Evolutionary conservation across 805 yeast genomes (phyloP).

Genomic region (Yamadazyma laniorum): DNA sequence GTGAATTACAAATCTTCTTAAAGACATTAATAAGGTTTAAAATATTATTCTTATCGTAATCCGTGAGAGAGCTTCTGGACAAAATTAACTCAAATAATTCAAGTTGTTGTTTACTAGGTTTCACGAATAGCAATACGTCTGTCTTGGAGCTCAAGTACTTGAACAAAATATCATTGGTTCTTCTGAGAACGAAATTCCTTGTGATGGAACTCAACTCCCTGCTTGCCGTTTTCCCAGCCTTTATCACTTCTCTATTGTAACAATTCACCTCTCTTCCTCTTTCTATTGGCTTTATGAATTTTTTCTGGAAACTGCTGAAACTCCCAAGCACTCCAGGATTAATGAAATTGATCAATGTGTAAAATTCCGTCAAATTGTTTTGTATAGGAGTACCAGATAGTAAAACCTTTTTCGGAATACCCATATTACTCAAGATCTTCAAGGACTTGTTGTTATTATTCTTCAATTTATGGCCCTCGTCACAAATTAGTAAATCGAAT

Average conservation of each 20-base stretch:
- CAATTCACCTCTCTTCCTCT: conserved; percentile 65
- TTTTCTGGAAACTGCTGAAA: conserved; percentile 54
- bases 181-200: conserved; percentile 63
- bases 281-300: conserved; percentile 67
- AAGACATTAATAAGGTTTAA: conserved; percentile 69
- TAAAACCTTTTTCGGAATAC: conserved; percentile 57
- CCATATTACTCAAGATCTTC: conserved; percentile 54
- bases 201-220: conserved; percentile 65
- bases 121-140: conserved; percentile 74
- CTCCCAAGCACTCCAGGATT: conserved; percentile 81
- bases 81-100: conserved; percentile 51
- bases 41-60: conserved; percentile 35
- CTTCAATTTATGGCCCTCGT: conserved; percentile 92
- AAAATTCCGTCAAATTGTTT: conserved; percentile 84
- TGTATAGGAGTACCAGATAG: conserved; percentile 93
- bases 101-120: conserved; percentile 66
- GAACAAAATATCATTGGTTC: conserved; percentile 59
- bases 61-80: neutral
- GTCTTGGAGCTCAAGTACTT: conserved; percentile 70
- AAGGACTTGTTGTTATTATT: conserved; percentile 69
- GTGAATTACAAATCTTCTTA: conserved; percentile 83
- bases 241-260: conserved; percentile 45
- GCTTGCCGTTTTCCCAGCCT: conserved; percentile 60
- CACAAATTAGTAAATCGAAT: conserved; percentile 79
- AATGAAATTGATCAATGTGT: conserved; percentile 72